Evolutionary conservation across 768 basidiomycete species (phyloP), one percentile per base, ranked within the genome.

Genomic region (Pholiota conissans): DNA sequence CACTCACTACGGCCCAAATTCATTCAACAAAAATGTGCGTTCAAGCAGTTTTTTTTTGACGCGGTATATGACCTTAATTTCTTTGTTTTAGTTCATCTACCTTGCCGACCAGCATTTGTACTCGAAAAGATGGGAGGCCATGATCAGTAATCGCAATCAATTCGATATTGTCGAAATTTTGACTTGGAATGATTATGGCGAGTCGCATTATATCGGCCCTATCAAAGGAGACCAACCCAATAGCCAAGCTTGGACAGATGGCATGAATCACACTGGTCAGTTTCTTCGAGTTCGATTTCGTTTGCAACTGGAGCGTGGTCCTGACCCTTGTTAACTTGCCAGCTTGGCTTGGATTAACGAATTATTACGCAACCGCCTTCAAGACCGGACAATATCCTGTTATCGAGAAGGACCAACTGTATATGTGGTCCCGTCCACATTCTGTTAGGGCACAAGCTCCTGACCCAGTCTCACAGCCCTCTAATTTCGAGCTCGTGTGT

Each of bases 201-300:
- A 89, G 67, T 87, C 85, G 3, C 87, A 91, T 66, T 94, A 95
- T 68, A 74, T 94, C 47, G 90, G 87, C 13, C 91, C 92, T 2
- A 83, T 91, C 63, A 82, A 85, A 61, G 87, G 90, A 9, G 82
- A 75, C 26, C 84, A 89, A 65, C 90, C 91, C 47, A 78, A 84
- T 67, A 88, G 86, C 50, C 79, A 90, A 61, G 79, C 79, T 6
- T 91, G 90, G 89, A 87, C 87, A 5, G 66, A 87, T 62, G 87
- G 88, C 0, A 84, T 85, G 69, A 70, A 82, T 57, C 85, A 86
- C 63, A 75, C 76, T 35, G 78, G 78, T 76, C 52, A 60, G 66
- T 65, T 39, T 55, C 56, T 50, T 42, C 34, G 18, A 59, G n/a
- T n/a, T n/a, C 34, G 45, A 40, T 27, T 35, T 49, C 20, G 18